Evolutionary conservation across 23 red algal genomes (phyloP), one percentile per base, ranked within the genome.

Genomic region (Gracilaria caudata): DNA sequence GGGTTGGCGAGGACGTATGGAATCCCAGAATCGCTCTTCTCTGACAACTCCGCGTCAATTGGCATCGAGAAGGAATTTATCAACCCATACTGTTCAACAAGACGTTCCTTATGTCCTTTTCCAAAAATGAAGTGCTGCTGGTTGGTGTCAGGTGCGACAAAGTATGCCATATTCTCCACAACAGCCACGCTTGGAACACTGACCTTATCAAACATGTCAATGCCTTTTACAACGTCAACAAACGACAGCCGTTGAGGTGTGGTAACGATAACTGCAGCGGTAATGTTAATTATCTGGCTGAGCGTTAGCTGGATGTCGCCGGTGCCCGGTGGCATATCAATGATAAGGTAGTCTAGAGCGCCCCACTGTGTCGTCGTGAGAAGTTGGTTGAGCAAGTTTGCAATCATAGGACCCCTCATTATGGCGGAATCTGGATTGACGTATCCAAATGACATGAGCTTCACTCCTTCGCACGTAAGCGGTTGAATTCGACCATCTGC

Each of bases 371-470:
- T 99, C 23, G 88, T 93, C 4, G 88, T 92, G 26, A 99, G 75
- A 55, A 99, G 83, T 90, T 99, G 97, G 45, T 92, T 94, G n/a
- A 99, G 58, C 16, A 99, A 83, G 76, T 92, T 95, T 23, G 97
- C 88, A 24, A 99, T 92, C 97, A 99, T 99, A 3, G 97, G 97
- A 17, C 97, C 97, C 4, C 97, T 86, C 93, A 99, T 94, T 37
- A 99, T 94, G 0, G 97, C 97, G 11, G 97, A 94, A 54, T 95
- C 89, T 25, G 78, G 68, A 83, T 99, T 99, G 51, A 99, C 84
- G 76, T 99, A 99, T 39, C 97, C 97, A 88, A 99, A 99, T 29
- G 92, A 95, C 97, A 99, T 99, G 1, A 99, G 90, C 89, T 95
- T 95, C 23, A 99, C 97, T 49, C 91, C 91, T 2, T 78, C 26